Base-by-base conservation (phyloP, 176 grass and related monocot genomes). In the Canna indica region DNA sequence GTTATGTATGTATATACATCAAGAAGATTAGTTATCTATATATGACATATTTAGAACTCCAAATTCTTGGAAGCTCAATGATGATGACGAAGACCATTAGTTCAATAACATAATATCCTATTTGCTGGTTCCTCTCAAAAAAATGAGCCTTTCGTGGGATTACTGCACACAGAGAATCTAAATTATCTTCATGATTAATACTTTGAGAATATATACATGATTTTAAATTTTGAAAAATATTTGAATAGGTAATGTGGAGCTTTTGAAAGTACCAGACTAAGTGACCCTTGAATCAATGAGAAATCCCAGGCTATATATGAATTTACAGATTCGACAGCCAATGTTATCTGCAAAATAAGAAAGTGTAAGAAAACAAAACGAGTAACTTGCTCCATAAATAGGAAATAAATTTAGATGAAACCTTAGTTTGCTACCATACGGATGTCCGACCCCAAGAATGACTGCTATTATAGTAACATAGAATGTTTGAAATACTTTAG, bases 271-370 rank as follows among this genome's bases (percentile, higher is more conserved):
- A 88, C 67, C 73, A 90, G 77, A 70, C 53, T 99, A 69, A 99
- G 73, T 30, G 95, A 82, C 47, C 95, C 89, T 84, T 99, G 95
- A 78, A 85, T 77, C 76, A 99, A 82, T 54, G 69, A 87, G 80
- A 99, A 99, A 65, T 99, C 95, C 95, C 95, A 99, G 67, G 95
- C 95, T 76, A 99, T 99, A 71, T 94, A 99, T 57, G 95, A 99
- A 81, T 94, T 99, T 80, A 99, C 70, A 70, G 84, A 75, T 69
- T 94, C 95, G 78, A 94, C 87, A 53, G 75, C 84, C 70, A 99
- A 90, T 65, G 90, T 77, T 64, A 99, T 82, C 95, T 99, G 79
- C 77, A 88, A 67, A 86, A 75, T 73, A 85, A 59, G 30, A 59
- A 61, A 13, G 44, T 25, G 25, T 75, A 61, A 76, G 68, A 56